A percentile compares a stretch with the other conserved stretches of the same genome.
Evolutionary conservation across 495 filamentous ascomycete species (phyloP).

Genomic region (Apiosordaria backusii): DNA sequence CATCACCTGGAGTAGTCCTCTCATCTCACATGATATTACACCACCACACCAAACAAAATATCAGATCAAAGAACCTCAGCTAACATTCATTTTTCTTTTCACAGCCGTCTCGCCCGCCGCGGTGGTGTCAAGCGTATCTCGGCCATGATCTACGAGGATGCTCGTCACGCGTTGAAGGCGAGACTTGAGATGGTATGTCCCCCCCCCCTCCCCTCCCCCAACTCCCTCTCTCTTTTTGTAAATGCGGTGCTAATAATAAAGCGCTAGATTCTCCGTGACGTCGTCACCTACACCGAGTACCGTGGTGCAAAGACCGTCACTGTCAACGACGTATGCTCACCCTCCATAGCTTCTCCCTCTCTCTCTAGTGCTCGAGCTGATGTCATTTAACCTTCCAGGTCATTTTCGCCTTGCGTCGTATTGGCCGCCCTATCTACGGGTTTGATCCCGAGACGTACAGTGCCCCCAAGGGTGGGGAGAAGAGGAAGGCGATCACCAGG

Average conservation of each 20-base stretch:
- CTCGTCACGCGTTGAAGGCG: slow-evolving; percentile 51
- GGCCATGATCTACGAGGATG: slow-evolving; percentile 65
- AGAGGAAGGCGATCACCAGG: background rate
- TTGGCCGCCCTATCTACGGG: slow-evolving; percentile 49
- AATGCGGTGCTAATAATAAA: slow-evolving; percentile 23
- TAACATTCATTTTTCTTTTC: background rate
- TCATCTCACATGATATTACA: too few species aligned
- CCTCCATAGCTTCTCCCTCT: background rate
- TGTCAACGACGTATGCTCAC: slow-evolving; percentile 54
- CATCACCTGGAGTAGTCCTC: too few species aligned
- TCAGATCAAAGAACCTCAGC: background rate
- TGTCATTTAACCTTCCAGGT: slow-evolving; percentile 45
- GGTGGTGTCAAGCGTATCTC: slow-evolving; percentile 77
- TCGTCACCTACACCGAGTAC: slow-evolving; percentile 51
- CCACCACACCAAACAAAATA: background rate
- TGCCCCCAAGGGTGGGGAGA: background rate
- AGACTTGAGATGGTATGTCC: slow-evolving; percentile 50
- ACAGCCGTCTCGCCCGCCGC: slow-evolving; percentile 71
- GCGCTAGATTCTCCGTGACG: slow-evolving; percentile 51
- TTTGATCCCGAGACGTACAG: slow-evolving; percentile 40
- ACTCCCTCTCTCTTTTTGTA: background rate
- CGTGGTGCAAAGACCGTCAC: slow-evolving; percentile 57
- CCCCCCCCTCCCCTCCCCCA: background rate
- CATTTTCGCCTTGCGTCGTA: slow-evolving; percentile 52
- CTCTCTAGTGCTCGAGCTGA: background rate